phyloP scores from a whole-genome alignment of 2,329 filamentous ascomycete species.

The Phaeosphaeria sp. region DNA sequence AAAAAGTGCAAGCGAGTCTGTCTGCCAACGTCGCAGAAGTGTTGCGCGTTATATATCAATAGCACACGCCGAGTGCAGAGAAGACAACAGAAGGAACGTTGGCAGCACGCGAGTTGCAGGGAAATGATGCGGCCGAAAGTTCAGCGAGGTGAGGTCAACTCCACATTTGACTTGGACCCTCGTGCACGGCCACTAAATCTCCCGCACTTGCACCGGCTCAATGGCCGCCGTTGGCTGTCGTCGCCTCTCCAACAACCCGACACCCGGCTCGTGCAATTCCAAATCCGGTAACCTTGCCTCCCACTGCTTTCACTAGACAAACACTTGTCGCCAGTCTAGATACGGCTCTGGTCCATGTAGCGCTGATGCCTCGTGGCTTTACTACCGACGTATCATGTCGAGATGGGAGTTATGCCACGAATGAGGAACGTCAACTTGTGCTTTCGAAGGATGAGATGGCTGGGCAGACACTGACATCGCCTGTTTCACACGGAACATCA shows the following conservation, averaged over 20 bases:
- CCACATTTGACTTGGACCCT: conserved; percentile 1
- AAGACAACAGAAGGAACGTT: not conserved
- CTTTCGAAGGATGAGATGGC: not conserved
- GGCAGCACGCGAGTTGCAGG: not conserved
- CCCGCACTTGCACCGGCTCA: not conserved
- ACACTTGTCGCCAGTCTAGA: not conserved
- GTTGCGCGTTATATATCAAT: not conserved
- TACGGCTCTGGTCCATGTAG: not conserved
- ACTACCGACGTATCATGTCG: not conserved
- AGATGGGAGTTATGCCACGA: not conserved
- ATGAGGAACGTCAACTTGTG: not conserved
- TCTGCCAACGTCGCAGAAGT: not conserved
- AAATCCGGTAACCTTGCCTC: not conserved
- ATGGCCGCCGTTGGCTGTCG: not conserved
- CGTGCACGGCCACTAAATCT: not conserved
- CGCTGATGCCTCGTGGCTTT: not conserved
- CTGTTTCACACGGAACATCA: too few species aligned
- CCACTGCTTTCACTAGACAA: not conserved
- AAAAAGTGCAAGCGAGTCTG: conserved; percentile 8
- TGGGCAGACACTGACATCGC: too few species aligned
- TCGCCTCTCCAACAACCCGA: not conserved
- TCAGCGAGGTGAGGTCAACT: not conserved
- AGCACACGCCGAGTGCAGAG: not conserved
- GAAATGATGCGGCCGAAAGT: not conserved
- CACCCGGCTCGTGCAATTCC: not conserved